Evolutionary conservation across 345 rosid genomes (phyloP).

Genomic region (Moricandia moricandioides): DNA sequence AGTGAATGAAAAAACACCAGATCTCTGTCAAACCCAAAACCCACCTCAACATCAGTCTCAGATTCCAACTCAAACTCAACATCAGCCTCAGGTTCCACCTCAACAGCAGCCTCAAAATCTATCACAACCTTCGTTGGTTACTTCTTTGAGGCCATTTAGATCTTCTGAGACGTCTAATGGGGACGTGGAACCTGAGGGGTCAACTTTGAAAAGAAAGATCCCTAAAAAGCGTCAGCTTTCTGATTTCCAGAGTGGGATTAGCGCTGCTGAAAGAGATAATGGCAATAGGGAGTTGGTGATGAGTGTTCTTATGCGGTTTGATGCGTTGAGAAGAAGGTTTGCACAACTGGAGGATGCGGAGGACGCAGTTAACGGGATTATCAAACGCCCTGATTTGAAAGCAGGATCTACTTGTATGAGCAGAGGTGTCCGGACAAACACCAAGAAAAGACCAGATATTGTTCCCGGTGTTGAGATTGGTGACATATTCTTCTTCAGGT

Average conservation of each 20-base stretch:
- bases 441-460: conserved; percentile 58
- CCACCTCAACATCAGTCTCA: conserved; percentile 21
- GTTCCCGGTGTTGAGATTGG: conserved; percentile 89
- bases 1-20: conserved; percentile 28
- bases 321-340: conserved; percentile 50
- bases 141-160: conserved; percentile 56
- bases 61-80: neutral
- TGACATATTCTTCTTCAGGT: conserved; percentile 77
- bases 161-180: conserved; percentile 41
- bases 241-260: conserved; percentile 36
- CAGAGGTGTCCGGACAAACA: conserved; percentile 61
- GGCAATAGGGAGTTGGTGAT: conserved; percentile 44
- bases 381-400: conserved; percentile 51
- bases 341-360: conserved; percentile 50
- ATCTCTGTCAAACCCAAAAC: conserved; percentile 35
- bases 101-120: neutral
- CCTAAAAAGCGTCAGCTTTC: conserved; percentile 12
- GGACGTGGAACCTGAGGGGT: neutral
- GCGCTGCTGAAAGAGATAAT: conserved; percentile 39
- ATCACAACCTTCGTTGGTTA: conserved; percentile 13
- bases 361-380: conserved; percentile 28
- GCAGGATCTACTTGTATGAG: conserved; percentile 51
- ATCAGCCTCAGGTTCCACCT: too few relatives aligned
- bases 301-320: conserved; percentile 47
- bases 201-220: conserved; percentile 29